Evolutionary conservation across 805 yeast genomes (phyloP).

Genomic region (Yamadazyma tumulicola): DNA sequence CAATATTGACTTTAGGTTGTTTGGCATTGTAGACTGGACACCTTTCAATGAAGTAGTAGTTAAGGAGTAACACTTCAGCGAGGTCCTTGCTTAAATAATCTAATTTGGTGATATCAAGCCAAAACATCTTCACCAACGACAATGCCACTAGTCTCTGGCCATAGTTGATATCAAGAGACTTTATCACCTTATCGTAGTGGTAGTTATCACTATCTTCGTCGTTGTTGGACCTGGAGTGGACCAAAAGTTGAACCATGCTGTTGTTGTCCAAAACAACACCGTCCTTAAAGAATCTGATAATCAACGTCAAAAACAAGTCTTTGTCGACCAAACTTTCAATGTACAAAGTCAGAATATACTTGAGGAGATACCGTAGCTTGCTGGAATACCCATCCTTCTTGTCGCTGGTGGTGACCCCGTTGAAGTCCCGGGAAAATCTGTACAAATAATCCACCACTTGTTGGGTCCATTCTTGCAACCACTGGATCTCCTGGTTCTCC

Average conservation of each 20-base stretch:
- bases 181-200: conserved; percentile 14
- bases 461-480: conserved; percentile 90
- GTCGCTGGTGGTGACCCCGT: conserved; percentile 21
- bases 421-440: conserved; percentile 44
- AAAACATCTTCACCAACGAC: conserved; percentile 60
- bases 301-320: conserved; percentile 59
- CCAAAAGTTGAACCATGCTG: conserved; percentile 21
- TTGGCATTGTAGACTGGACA: conserved; percentile 9
- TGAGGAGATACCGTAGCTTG: conserved; percentile 57
- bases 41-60: conserved; percentile 21
- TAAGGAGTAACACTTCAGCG: conserved; percentile 55
- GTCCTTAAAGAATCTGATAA: conserved; percentile 49
- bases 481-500: conserved; percentile 46
- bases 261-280: conserved; percentile 29
- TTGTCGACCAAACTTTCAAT: conserved; percentile 65
- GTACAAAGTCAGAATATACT: conserved; percentile 62
- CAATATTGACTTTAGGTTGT: conserved; percentile 3
- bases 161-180: conserved; percentile 24
- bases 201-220: conserved; percentile 18
- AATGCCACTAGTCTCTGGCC: conserved; percentile 34
- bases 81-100: conserved; percentile 64
- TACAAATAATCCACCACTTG: conserved; percentile 65
- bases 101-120: conserved; percentile 59
- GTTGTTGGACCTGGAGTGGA: conserved; percentile 10
- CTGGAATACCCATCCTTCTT: conserved; percentile 40